A percentile compares a stretch with the other conserved stretches of the same genome.
Evolutionary conservation across 2,329 filamentous ascomycete species (phyloP).

Genomic region (Raffaelea ambrosiae): DNA sequence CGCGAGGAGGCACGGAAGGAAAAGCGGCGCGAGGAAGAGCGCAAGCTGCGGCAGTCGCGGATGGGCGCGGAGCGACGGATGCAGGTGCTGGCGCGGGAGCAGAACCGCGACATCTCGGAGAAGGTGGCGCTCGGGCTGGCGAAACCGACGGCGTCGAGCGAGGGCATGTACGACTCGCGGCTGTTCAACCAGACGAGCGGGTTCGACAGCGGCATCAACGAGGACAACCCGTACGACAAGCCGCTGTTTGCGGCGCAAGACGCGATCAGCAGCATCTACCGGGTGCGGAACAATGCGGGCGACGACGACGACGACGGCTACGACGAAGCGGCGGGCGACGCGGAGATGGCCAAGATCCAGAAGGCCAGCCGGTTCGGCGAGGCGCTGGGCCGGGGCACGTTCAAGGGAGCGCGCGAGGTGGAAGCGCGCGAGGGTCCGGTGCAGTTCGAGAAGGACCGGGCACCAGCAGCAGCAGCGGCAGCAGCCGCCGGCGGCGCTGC

Average conservation of each 20-base stretch:
- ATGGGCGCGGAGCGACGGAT: constrained; percentile 92
- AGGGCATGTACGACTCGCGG: constrained; percentile 94
- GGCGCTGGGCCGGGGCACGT: constrained; percentile 79
- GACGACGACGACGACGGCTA: constrained; percentile 73
- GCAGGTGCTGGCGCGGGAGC: constrained; percentile 88
- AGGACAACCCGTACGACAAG: constrained; percentile 96
- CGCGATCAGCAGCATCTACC: constrained; percentile 88
- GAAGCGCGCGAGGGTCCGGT: constrained; percentile 88
- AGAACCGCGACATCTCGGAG: constrained; percentile 93
- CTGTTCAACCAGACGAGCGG: constrained; percentile 92
- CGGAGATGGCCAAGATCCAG: constrained; percentile 80
- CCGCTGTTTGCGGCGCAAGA: constrained; percentile 94
- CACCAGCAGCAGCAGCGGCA: constrained; percentile 1
- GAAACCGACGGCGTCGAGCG: constrained; percentile 84
- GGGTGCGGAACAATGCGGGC: constrained; percentile 65
- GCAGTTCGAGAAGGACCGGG: constrained; percentile 80
- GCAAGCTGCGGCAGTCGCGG: constrained; percentile 82
- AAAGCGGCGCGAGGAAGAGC: constrained; percentile 71
- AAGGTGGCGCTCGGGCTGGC: constrained; percentile 92
- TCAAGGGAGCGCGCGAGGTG: constrained; percentile 76
- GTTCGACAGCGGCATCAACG: constrained; percentile 88
- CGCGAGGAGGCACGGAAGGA: constrained; percentile 72
- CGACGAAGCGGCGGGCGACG: constrained; percentile 66
- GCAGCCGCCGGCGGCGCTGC: background rate
- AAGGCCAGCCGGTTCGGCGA: constrained; percentile 78